Base-by-base conservation (phyloP, 768 basidiomycete species). In the Suillus placidus region DNA sequence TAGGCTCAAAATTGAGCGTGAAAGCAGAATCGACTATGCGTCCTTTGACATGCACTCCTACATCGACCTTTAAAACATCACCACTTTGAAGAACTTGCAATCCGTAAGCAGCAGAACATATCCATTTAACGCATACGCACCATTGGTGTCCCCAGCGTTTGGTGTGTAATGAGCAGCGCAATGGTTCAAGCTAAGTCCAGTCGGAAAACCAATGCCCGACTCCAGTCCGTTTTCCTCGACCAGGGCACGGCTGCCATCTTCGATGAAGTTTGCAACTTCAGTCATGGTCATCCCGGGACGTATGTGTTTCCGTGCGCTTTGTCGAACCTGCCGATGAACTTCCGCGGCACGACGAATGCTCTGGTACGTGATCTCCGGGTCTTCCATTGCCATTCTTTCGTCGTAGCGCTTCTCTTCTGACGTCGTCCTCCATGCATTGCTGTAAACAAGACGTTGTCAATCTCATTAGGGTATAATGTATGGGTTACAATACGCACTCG, bases 21-120 rank as follows among this genome's bases (percentile, higher is more conserved):
- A 99, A 99, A 4, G 97, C 97, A 57, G 96, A 98, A 76, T 99
- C 97, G 34, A 89, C 75, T 66, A 99, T 99, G 61, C 94, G 84
- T n/a, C 97, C 97, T 72, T 92, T 92, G 42, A 99, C 95, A 69
- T 99, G 97, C 4, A 99, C 95, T 60, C 97, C 97, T 71, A 99
- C 87, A 74, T 99, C 97, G 57, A 99, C 95, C 80, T 99, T 99
- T 68, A 99, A 82, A 20, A 98, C 91, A 73, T 99, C 97, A 43
- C 89, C 87, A 64, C 86, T 79, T 74, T 91, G 83, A 40, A 99
- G 80, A 32, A 95, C 96, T 96, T 74, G 35, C 51, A 51, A 63
- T 45, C 40, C n/a, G 56, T 73, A 51, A 70, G 70, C 42, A 13
- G 23, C 4, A 16, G 51, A 51, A 49, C 34, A n/a, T 35, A 66